Conservation (phyloP, 116 monocot species). For the Dioscorea cayenensis region DNA sequence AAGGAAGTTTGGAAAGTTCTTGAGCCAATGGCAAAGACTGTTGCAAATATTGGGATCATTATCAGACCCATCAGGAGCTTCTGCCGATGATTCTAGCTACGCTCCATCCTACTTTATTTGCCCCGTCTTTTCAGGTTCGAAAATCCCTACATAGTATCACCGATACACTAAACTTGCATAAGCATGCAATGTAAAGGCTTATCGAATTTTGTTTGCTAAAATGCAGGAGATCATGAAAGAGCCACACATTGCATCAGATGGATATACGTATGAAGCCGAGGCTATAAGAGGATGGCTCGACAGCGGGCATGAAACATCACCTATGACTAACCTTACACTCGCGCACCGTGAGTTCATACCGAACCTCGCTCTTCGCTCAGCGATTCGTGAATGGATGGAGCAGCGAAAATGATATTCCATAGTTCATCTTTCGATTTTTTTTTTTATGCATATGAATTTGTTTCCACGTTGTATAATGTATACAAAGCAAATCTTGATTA, state of each 20-base stretch:
- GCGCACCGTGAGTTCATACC: slow-evolving; percentile 39
- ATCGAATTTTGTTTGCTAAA: neutral
- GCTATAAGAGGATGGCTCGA: slow-evolving; percentile 57
- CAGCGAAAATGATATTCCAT: slow-evolving; percentile 6
- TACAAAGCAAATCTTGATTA: too few relatives aligned
- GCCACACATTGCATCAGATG: slow-evolving; percentile 56
- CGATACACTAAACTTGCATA: neutral
- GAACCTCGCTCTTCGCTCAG: slow-evolving; percentile 60
- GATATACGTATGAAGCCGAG: slow-evolving; percentile 45
- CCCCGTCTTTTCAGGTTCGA: slow-evolving; percentile 59
- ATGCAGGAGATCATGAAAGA: slow-evolving; percentile 60
- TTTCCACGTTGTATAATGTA: neutral
- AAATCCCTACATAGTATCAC: neutral
- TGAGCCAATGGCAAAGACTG: slow-evolving; percentile 27
- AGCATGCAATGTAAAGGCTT: too few relatives aligned
- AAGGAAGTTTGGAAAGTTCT: slow-evolving; percentile 57
- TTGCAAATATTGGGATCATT: neutral
- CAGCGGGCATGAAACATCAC: slow-evolving; percentile 45
- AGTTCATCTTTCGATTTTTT: neutral
- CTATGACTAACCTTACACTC: slow-evolving; percentile 64
- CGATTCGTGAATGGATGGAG: slow-evolving; percentile 65
- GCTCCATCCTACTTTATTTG: slow-evolving; percentile 63
- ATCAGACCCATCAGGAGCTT: slow-evolving; percentile 1
- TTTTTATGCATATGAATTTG: neutral
- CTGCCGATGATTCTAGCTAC: slow-evolving; percentile 12